Conservation (phyloP, 1,284 basidiomycete species). For the Inonotus obliquus region DNA sequence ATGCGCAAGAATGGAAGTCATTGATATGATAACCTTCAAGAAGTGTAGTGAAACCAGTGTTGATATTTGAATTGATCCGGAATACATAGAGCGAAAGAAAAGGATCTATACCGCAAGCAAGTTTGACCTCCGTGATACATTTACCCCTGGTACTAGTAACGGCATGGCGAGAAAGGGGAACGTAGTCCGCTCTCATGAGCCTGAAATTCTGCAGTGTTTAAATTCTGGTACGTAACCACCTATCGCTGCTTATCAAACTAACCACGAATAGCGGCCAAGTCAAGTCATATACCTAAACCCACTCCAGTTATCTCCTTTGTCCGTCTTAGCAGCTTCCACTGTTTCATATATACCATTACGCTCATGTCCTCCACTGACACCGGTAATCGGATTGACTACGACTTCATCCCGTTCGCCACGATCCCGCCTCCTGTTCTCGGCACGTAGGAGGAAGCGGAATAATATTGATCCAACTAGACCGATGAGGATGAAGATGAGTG, state of each 20-base stretch:
- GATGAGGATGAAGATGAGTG: slow-evolving; percentile 45
- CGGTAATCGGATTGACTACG: slow-evolving; percentile 29
- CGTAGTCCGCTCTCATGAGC: too few relatives aligned
- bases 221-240: not conserved
- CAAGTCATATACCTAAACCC: slow-evolving; percentile 47
- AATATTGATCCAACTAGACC: slow-evolving; percentile 37
- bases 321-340: slow-evolving; percentile 46
- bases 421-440: slow-evolving; percentile 41
- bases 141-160: too few relatives aligned
- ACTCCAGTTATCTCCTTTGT: slow-evolving; percentile 57
- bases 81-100: too few relatives aligned
- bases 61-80: too few relatives aligned
- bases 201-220: not conserved
- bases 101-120: too few relatives aligned
- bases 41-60: too few relatives aligned
- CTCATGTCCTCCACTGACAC: slow-evolving; percentile 9
- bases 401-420: slow-evolving; percentile 45
- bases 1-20: too few relatives aligned
- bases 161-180: too few relatives aligned
- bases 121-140: too few relatives aligned
- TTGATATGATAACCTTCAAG: too few relatives aligned
- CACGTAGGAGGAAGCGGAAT: slow-evolving; percentile 33
- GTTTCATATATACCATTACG: slow-evolving; percentile 38
- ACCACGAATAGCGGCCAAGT: not conserved
- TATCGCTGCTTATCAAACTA: not conserved